Percentiles rank a stretch among this genome's conserved stretches.
phyloP scores from a whole-genome alignment of 805 yeast genomes.

The Myxozyma sirexii region DNA sequence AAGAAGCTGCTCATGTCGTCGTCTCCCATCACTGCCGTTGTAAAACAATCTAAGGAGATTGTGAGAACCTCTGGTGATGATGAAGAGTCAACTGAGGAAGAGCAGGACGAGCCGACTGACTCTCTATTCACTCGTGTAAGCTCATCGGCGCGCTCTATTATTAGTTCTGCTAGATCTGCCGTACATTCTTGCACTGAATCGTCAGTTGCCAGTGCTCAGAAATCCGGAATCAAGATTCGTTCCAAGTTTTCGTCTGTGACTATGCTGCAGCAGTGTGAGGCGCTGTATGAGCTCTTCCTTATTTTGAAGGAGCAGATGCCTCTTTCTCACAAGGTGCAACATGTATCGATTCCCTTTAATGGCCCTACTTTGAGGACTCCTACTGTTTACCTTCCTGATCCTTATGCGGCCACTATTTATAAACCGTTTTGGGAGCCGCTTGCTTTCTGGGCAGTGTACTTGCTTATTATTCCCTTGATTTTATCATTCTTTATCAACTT shows the following conservation, averaged over 20 bases:
- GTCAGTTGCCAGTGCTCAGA: not conserved
- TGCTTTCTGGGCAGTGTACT: slow-evolving; percentile 35
- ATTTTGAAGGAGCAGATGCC: slow-evolving; percentile 15
- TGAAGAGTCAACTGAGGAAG: not conserved
- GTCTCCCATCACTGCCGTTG: not conserved
- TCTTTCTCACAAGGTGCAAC: not conserved
- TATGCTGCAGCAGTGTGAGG: slow-evolving; percentile 3
- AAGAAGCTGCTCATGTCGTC: not conserved
- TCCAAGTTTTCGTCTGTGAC: slow-evolving; percentile 21
- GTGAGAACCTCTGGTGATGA: not conserved
- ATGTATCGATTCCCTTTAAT: slow-evolving; percentile 1
- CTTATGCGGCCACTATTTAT: slow-evolving; percentile 13
- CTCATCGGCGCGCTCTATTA: not conserved
- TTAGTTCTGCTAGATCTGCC: not conserved
- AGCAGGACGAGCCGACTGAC: not conserved
- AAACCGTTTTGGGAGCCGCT: slow-evolving; percentile 38
- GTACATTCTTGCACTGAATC: not conserved
- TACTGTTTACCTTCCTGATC: slow-evolving; percentile 27
- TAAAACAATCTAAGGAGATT: not conserved
- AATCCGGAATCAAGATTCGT: slow-evolving; percentile 15
- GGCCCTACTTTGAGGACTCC: not conserved
- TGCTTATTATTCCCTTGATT: slow-evolving; percentile 39
- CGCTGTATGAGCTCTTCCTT: slow-evolving; percentile 12
- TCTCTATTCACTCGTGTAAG: not conserved
- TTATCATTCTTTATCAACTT: slow-evolving; percentile 43